A percentile compares a stretch with the other conserved stretches of the same genome.
phyloP scores from a whole-genome alignment of 768 basidiomycete genomes.

The Agrocybe pediades region DNA sequence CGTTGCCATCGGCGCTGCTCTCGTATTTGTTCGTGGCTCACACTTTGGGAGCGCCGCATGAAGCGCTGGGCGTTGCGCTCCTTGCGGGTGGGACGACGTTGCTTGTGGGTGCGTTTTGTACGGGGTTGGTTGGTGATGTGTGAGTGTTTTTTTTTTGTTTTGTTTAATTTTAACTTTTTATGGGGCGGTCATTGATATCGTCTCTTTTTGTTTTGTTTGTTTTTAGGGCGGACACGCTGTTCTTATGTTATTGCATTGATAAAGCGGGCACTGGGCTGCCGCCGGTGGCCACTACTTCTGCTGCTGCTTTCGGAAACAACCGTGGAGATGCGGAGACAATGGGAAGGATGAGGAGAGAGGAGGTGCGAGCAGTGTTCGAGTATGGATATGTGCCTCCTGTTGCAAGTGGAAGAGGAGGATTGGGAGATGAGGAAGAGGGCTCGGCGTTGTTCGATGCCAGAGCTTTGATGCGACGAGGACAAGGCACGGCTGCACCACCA shows the following conservation, averaged over 20 bases:
- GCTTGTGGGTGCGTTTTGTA: conserved; percentile 80
- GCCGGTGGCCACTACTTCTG: too few relatives aligned
- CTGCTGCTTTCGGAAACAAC: too few relatives aligned
- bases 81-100: conserved; percentile 81
- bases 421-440: background rate
- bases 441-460: background rate
- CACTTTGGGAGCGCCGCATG: conserved; percentile 65
- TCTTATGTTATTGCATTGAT: conserved; percentile 52
- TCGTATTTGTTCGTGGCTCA: conserved; percentile 92
- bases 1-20: conserved; percentile 77
- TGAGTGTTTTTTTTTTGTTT: conserved; percentile 24
- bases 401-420: background rate
- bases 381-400: conserved; percentile 22
- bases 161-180: background rate
- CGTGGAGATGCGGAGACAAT: conserved; percentile 1
- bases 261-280: conserved; percentile 27
- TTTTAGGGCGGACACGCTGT: conserved; percentile 44
- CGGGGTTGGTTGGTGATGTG: conserved; percentile 77
- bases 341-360: conserved; percentile 40
- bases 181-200: background rate
- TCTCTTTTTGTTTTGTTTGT: background rate
- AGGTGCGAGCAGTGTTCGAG: conserved; percentile 45
- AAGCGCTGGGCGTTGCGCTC: conserved; percentile 75
- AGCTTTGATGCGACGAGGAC: conserved; percentile 10
- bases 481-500: background rate